Evolutionary conservation across 306 rosid species (phyloP), one percentile per base, ranked within the genome.

Genomic region (Calophaca sinica): DNA sequence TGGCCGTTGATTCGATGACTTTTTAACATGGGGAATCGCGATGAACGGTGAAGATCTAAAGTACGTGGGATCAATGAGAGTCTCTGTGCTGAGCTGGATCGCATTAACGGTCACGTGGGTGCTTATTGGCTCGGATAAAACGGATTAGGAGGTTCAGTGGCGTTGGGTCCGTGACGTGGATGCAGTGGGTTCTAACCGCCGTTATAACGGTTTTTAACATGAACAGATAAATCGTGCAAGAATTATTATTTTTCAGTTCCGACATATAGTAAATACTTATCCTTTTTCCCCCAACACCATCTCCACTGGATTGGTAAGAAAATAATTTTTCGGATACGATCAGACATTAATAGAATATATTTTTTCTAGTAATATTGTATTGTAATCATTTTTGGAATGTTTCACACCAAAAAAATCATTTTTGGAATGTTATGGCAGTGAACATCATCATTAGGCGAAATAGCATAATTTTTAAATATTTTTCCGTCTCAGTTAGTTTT

Each of bases 61-160:
- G 33, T 48, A 14, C n/a, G 2, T 0, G 73, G 39, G 36, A 20
- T 71, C 6, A 63, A 67, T 80, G 59, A 28, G 80, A 77, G 58
- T 81, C 50, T 13, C 66, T 38, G 82, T 38, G 85, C 72, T 83
- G 84, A 89, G 81, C 81, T 82, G 92, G 87, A 77, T 3, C 55
- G 68, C 87, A 72, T 31, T 44, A 68, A 60, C 48, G 68, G 59
- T 57, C 32, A 72, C 59, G 68, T 44, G 57, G 1, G 5, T 48
- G 68, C 55, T 80, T 70, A 45, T 48, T 41, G 54, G 72, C 6
- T 44, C 60, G 70, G 26, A 78, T 32, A 26, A 12, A 20, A 14
- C 58, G 66, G 75, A 58, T 14, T 8, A 51, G 15, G 35, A 8
- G 46, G 61, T 41, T 11, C 75, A 15, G 45, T 62, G 15, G 64